phyloP scores from a whole-genome alignment of 2,329 filamentous ascomycete genomes.

The Phialophora macrospora region DNA sequence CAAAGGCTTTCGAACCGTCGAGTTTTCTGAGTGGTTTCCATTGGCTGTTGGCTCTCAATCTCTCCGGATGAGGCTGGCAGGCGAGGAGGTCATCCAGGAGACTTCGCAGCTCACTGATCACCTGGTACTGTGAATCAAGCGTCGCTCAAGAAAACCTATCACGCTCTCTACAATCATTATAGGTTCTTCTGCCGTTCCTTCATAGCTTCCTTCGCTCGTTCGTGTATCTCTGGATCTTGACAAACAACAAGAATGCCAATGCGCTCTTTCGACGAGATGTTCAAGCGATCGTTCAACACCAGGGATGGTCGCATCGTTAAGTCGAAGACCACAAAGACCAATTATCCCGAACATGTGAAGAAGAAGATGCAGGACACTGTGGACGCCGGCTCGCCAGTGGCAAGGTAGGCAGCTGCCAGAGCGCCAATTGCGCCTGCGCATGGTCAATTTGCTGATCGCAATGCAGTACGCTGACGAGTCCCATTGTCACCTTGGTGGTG shows the following conservation, averaged over 20 bases:
- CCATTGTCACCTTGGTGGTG: slow-evolving; percentile 85
- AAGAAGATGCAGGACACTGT: slow-evolving; percentile 86
- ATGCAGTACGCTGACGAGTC: slow-evolving; percentile 60
- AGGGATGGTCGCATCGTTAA: slow-evolving; percentile 83
- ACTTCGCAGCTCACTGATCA: slow-evolving; percentile 62
- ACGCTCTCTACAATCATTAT: slow-evolving; percentile 49
- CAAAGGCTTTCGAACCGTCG: slow-evolving; percentile 33
- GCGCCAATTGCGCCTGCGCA: background rate
- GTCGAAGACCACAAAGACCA: slow-evolving; percentile 78
- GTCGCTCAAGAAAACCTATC: slow-evolving; percentile 45
- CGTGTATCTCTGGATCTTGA: slow-evolving; percentile 42
- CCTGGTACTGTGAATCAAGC: slow-evolving; percentile 55
- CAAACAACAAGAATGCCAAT: slow-evolving; percentile 36
- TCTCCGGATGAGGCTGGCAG: slow-evolving; percentile 34
- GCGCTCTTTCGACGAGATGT: slow-evolving; percentile 67
- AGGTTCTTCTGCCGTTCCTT: slow-evolving; percentile 45
- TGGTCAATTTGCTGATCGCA: slow-evolving; percentile 34
- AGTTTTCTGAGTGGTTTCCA: slow-evolving; percentile 35
- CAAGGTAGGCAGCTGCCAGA: slow-evolving; percentile 38
- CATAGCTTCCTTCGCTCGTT: slow-evolving; percentile 57
- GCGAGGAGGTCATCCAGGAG: slow-evolving; percentile 47
- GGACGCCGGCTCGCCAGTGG: slow-evolving; percentile 60
- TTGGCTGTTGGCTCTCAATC: slow-evolving; percentile 31
- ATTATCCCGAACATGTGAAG: slow-evolving; percentile 77
- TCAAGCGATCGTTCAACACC: slow-evolving; percentile 87